Base-by-base conservation (phyloP, 2,329 filamentous ascomycete species). In the Colletotrichum horii region DNA sequence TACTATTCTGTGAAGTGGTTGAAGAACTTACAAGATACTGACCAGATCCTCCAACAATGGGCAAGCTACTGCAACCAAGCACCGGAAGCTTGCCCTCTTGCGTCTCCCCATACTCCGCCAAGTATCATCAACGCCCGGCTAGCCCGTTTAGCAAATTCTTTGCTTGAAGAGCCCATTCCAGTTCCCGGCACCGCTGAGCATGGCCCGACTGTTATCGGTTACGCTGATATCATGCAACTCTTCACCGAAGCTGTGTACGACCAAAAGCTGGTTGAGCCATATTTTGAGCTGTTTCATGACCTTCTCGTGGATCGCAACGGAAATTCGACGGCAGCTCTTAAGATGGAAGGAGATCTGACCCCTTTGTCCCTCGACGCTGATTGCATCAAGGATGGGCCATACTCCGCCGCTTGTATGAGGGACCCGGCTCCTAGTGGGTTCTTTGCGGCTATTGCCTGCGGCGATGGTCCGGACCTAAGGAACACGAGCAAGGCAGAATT, bases 1-100 rank as follows among this genome's bases (percentile, higher is more conserved):
- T 85, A 83, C 82, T 85, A 84, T 61, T 73, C 78, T 11, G 70
- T 77, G 2, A 75, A 71, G 4, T 76, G 83, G 19, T 48, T 74
- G 9, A 81, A 81, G 15, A 80, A 82, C 16, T 80, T 82, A 4
- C 66, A 71, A 6, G 82, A 84, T 64, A 81, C 83, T 1, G 77
- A 82, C 32, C 78, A 80, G 6, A 79, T 82, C 3, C 70, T 85
- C 14, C 75, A 79, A 11, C 84, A 83, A 1, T 83, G 84, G 22
- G 78, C 84, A 12, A 81, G 83, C 5, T 82, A 85, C 69, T 85
- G 84, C 70, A 72, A 68, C 16, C 24, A 58, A n/a, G 66, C 66
- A 22, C 48, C 48, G 15, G 66, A 34, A 5, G 66, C 55, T 14
- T 68, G 66, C 12, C 66, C 48, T 26, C 32, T 68, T 8, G 28